phyloP scores from a whole-genome alignment of 1,284 basidiomycete species.

The Rhodotorula glutinis region DNA sequence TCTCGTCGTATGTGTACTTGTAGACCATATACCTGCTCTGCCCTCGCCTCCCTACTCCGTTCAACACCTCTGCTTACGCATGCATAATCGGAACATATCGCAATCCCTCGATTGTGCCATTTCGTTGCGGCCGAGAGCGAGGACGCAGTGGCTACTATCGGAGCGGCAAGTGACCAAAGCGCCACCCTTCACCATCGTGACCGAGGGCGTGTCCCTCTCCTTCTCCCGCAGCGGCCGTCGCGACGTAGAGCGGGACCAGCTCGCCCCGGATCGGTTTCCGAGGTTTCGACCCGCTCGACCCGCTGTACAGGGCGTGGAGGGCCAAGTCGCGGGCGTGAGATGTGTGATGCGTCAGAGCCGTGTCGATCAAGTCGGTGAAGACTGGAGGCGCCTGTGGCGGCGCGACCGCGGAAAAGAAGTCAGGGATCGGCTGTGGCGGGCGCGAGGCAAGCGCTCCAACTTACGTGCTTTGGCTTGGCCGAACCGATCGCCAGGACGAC shows the following conservation, averaged over 20 bases:
- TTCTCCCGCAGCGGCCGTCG: slow-evolving; percentile 21
- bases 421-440: too few relatives aligned
- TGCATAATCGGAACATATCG: too few relatives aligned
- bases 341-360: slow-evolving; percentile 25
- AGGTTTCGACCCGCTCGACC: slow-evolving; percentile 14
- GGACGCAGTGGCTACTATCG: neutral
- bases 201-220: slow-evolving; percentile 13
- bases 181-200: slow-evolving; percentile 9
- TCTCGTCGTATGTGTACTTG: slow-evolving; percentile 2
- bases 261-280: slow-evolving; percentile 1
- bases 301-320: slow-evolving; percentile 25
- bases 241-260: slow-evolving; percentile 5
- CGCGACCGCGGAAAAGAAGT: neutral
- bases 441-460: neutral
- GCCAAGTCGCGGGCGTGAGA: slow-evolving; percentile 23
- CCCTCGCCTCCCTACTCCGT: slow-evolving; percentile 1
- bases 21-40: slow-evolving; percentile 7
- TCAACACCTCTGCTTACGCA: neutral
- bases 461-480: slow-evolving; percentile 8
- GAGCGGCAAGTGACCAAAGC: slow-evolving; percentile 22
- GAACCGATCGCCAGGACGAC: slow-evolving; percentile 15
- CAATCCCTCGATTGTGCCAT: too few relatives aligned
- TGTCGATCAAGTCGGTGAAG: slow-evolving; percentile 6
- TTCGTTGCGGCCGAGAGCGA: too few relatives aligned
- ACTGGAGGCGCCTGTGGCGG: neutral